Evolutionary conservation across 371 early-diverging fungal species (phyloP).

Genomic region (Mortierella sp.): DNA sequence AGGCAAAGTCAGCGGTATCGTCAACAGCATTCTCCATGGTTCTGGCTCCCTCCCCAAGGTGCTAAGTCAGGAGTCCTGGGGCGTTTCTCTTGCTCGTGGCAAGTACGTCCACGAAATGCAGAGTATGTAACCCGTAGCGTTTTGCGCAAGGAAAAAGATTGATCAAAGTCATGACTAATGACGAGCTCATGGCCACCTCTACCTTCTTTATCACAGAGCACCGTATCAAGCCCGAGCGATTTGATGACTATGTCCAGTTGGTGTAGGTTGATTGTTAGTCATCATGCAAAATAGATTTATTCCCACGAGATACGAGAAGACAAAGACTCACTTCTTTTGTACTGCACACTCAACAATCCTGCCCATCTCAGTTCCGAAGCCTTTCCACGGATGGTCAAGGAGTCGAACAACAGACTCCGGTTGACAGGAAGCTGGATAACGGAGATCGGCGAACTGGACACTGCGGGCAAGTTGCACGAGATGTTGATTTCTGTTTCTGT

Average conservation of each 20-base stretch:
- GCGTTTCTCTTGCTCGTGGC: conserved; percentile 77
- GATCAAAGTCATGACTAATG: too few relatives aligned
- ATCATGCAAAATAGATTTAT: background rate
- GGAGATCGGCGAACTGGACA: conserved; percentile 88
- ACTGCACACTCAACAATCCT: too few relatives aligned
- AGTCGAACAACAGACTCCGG: conserved; percentile 77
- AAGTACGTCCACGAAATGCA: conserved; percentile 91
- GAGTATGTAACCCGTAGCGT: conserved; percentile 58
- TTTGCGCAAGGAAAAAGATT: too few relatives aligned
- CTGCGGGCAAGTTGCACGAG: conserved; percentile 68
- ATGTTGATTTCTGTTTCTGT: background rate
- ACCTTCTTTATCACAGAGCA: too few relatives aligned
- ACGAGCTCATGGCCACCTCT: too few relatives aligned
- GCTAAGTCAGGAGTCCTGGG: conserved; percentile 55
- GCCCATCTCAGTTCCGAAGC: conserved; percentile 63
- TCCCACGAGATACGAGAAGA: background rate
- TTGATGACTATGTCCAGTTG: conserved; percentile 83
- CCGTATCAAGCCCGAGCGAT: conserved; percentile 84
- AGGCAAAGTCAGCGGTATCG: conserved; percentile 53
- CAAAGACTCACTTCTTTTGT: background rate
- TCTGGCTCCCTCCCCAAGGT: conserved; percentile 48
- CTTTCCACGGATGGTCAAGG: conserved; percentile 81
- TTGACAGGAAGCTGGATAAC: conserved; percentile 91
- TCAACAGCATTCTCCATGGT: conserved; percentile 54
- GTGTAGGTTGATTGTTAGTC: conserved; percentile 57